Conservation (phyloP, 495 filamentous ascomycete species). For the Letharia lupina region DNA sequence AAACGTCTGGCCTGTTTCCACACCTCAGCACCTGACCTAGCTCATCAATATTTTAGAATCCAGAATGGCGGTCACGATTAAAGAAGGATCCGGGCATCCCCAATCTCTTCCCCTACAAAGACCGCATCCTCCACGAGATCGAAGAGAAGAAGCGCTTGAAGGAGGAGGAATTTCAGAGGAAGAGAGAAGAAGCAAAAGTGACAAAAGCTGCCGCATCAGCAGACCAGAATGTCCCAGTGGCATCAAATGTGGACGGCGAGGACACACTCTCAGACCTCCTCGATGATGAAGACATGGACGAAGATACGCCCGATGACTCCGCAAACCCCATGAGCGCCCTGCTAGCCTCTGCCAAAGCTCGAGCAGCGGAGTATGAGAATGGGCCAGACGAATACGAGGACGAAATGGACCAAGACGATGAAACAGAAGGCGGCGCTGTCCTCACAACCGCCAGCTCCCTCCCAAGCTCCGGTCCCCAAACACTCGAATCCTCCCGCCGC, state of each 20-base stretch:
- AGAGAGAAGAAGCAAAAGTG: constrained; percentile 62
- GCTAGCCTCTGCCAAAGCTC: constrained; percentile 79
- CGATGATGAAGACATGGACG: constrained; percentile 40
- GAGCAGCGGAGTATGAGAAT: constrained; percentile 70
- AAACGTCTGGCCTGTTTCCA: constrained; percentile 41
- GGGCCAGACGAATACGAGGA: constrained; percentile 42
- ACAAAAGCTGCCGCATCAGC: constrained; percentile 39
- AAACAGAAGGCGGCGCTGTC: constrained; percentile 49
- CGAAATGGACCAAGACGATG: constrained; percentile 52
- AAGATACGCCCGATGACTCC: constrained; percentile 50
- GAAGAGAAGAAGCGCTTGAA: constrained; percentile 77
- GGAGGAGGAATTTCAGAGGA: constrained; percentile 64
- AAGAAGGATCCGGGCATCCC: constrained; percentile 98
- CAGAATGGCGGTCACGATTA: constrained; percentile 82
- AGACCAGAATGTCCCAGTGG: constrained; percentile 33
- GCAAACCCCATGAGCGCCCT: constrained; percentile 90
- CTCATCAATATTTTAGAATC: constrained; percentile 49
- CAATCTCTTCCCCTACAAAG: constrained; percentile 96
- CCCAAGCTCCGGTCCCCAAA: constrained; percentile 32
- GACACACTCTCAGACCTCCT: constrained; percentile 38
- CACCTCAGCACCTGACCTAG: background rate
- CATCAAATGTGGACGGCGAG: constrained; percentile 33
- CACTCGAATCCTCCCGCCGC: constrained; percentile 61
- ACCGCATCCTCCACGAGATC: constrained; percentile 85
- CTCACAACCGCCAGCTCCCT: constrained; percentile 29